Percentiles rank a stretch among this genome's conserved stretches.
phyloP scores from a whole-genome alignment of 2,329 filamentous ascomycete species.

The Leptographium galeiforme region DNA sequence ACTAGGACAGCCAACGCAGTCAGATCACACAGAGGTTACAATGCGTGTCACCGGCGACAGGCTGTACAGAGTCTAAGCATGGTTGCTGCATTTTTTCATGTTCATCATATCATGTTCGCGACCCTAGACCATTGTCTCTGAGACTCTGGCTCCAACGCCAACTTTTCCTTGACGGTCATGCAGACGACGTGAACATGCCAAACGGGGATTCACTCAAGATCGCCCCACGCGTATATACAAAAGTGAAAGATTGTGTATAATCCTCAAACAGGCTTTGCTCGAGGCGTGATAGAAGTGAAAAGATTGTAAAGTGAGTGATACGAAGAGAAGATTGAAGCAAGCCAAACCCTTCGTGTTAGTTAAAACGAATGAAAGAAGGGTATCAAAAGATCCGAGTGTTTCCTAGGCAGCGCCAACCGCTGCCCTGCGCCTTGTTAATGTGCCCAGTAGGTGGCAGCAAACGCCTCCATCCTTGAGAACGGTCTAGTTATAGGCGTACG shows the following conservation, averaged over 20 bases:
- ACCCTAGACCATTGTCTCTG: not conserved
- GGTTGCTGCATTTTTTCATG: not conserved
- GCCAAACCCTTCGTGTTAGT: conserved; percentile 4
- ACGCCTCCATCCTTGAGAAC: not conserved
- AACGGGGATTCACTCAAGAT: not conserved
- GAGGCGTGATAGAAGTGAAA: not conserved
- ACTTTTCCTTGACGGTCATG: not conserved
- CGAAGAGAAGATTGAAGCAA: conserved; percentile 1
- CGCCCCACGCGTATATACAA: conserved; percentile 3
- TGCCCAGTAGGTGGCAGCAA: no score
- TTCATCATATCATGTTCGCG: not conserved
- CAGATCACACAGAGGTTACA: not conserved
- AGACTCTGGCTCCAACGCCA: not conserved
- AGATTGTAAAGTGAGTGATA: not conserved
- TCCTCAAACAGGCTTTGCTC: not conserved
- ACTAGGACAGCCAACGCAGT: no score
- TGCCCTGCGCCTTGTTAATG: conserved; percentile 3
- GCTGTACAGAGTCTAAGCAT: no score
- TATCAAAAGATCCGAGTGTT: conserved; percentile 7
- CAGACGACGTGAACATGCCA: not conserved
- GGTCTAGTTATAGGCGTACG: conserved; percentile 27
- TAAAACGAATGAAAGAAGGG: conserved; percentile 11
- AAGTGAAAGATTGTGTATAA: conserved; percentile 1
- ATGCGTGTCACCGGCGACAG: no score
- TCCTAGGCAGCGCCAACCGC: conserved; percentile 3